Evolutionary conservation across 768 basidiomycete species (phyloP), one percentile per base, ranked within the genome.

Genomic region (Collybia sp.): DNA sequence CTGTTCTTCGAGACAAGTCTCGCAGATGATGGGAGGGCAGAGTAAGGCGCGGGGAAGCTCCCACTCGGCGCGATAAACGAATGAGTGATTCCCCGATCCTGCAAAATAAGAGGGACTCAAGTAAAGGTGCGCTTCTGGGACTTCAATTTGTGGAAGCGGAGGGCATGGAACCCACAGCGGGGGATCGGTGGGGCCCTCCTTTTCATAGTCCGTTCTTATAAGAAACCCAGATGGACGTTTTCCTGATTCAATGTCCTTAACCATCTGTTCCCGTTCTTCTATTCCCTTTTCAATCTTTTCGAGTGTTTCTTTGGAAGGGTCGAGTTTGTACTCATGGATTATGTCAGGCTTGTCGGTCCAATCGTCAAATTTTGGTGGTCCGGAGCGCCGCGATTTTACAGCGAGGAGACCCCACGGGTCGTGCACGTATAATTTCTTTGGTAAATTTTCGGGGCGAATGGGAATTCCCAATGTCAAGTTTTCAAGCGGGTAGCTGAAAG

Each of bases 1-100:
- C 8, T 25, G 25, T 25, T 25, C 25, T 25, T 25, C 4, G 8
- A 25, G 25, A 8, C 25, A 25, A 25, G 25, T 25, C 4, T 25
- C 25, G 25, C 25, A 25, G 25, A 25, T 25, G 8, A 25, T 25
- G 8, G 25, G 25, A 3, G 25, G 25, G 8, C 25, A 8, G 25
- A 25, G 25, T 5, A 71, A 13, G 13, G 64, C 58, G 1, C 71
- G 68, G 1, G 81, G 80, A 1, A 83, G 53, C 34, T 77, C 76
- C 66, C 73, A 73, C 44, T 78, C 74, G 5, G 70, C 77, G 34
- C 64, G 54, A 52, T 77, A 75, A 0, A 79, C 76, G 30, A 59
- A 39, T 0, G 82, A 83, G 53, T 84, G 82, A 52, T 77, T 53
- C 0, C 83, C 81, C 0, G 12, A 0, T 4, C 80, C 82, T 6